These are phyloP conservation scores for Schrenkiella parvula DNA, from an alignment of 345 rosid species.

Conservation along the genomic window DNA sequence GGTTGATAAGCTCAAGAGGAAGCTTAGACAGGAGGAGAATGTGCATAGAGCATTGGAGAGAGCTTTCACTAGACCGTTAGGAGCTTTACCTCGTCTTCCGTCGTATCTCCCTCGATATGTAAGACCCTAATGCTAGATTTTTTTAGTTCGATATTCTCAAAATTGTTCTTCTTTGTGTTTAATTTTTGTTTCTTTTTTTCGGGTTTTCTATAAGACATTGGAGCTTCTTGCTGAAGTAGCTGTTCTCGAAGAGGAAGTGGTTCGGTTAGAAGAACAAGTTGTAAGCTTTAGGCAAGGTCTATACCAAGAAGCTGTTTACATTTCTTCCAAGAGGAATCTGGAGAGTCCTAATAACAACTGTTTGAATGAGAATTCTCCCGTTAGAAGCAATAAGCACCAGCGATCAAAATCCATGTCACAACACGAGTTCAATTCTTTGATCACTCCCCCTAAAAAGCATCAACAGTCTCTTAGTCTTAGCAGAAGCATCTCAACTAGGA, in stretches of 20 bases:
- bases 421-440: slow-evolving; percentile 47
- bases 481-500: slow-evolving; percentile 68
- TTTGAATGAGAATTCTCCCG: slow-evolving; percentile 39
- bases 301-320: slow-evolving; percentile 76
- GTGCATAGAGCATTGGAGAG: slow-evolving; percentile 95
- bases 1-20: slow-evolving; percentile 95
- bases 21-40: slow-evolving; percentile 94
- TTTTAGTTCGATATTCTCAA: neutral
- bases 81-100: slow-evolving; percentile 95
- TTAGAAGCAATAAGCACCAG: slow-evolving; percentile 56
- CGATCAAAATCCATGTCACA: slow-evolving; percentile 74
- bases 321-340: slow-evolving; percentile 59
- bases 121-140: slow-evolving; percentile 22
- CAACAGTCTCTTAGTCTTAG: slow-evolving; percentile 49
- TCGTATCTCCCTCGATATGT: slow-evolving; percentile 90
- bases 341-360: slow-evolving; percentile 43
- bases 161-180: slow-evolving; percentile 10
- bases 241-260: slow-evolving; percentile 95
- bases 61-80: slow-evolving; percentile 89
- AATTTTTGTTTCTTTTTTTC: slow-evolving; percentile 11
- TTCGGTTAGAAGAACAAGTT: slow-evolving; percentile 87
- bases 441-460: slow-evolving; percentile 36
- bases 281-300: slow-evolving; percentile 85
- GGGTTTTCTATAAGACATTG: slow-evolving; percentile 52
- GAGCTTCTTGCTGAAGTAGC: slow-evolving; percentile 99